phyloP scores from a whole-genome alignment of 1,284 basidiomycete genomes.

The Lentinula novae-zelandiae region DNA sequence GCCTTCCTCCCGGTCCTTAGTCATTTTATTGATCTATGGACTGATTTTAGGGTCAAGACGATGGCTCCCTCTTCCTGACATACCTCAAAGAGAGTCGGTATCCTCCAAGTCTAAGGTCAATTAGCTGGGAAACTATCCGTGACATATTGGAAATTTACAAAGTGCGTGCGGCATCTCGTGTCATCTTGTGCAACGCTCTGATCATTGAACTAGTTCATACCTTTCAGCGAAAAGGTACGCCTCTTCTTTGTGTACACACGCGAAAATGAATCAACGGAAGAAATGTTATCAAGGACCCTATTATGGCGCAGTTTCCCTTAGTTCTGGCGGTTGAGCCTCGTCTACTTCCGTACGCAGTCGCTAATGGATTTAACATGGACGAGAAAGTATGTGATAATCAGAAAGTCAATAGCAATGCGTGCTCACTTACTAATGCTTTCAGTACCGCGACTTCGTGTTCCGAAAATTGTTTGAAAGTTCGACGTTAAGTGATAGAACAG shows the following conservation, averaged over 20 bases:
- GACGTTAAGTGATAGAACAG: constrained; percentile 43
- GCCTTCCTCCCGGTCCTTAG: constrained; percentile 4
- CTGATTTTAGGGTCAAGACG: constrained; percentile 53
- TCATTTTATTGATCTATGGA: constrained; percentile 9
- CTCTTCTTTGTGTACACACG: constrained; percentile 6
- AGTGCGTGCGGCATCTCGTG: constrained; percentile 32
- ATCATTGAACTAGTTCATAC: constrained; percentile 54
- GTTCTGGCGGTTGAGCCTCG: constrained; percentile 71
- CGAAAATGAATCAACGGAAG: constrained; percentile 13
- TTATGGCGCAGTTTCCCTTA: constrained; percentile 72
- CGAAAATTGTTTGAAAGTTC: constrained; percentile 76
- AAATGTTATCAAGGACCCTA: constrained; percentile 52
- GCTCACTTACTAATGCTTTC: constrained; percentile 7
- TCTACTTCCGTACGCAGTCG: constrained; percentile 63
- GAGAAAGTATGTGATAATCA: constrained; percentile 45
- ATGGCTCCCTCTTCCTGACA: constrained; percentile 57
- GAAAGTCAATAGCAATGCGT: constrained; percentile 6
- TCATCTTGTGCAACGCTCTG: constrained; percentile 8
- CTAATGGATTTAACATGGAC: constrained; percentile 74
- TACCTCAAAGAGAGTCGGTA: constrained; percentile 67
- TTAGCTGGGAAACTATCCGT: constrained; percentile 58
- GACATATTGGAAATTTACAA: constrained; percentile 67
- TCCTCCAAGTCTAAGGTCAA: constrained; percentile 47
- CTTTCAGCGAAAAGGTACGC: constrained; percentile 63
- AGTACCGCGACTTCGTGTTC: constrained; percentile 80